Evolutionary conservation across 192 early-diverging fungal species (phyloP), one percentile per base, ranked within the genome.

Genomic region (Geosiphon pyriformis): DNA sequence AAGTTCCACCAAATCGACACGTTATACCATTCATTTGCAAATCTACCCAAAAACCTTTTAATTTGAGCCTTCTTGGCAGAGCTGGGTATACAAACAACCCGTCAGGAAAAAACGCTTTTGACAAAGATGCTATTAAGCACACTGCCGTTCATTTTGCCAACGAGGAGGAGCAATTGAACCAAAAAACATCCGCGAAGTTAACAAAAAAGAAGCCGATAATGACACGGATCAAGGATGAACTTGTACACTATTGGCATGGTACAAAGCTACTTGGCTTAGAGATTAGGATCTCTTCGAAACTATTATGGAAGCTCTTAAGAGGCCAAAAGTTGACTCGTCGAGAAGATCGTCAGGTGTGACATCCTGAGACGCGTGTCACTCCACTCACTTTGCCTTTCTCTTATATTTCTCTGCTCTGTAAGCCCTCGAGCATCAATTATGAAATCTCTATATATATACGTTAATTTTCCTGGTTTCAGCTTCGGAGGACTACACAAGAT

Each of bases 201-300:
- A 1, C 33, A 15, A 61, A 55, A 34, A 88, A 87, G 57, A 89
- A 85, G 69, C 82, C 85, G 34, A 25, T 90, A 0, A 80, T 83
- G 86, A 82, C 84, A 55, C 76, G 87, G 57, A 83, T 95, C 72
- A 95, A 96, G 78, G 85, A 90, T 25, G 95, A 98, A 77, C 78
- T 84, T 10, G 73, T 85, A 53, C 95, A 96, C 76, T 91, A 92
- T 78, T 95, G 93, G 93, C 84, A 95, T 59, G 94, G 94, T 2
- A 90, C 89, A 10, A 93, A 94, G 76, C 82, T 98, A 15, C 75
- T 98, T 51, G 91, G 90, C 1, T 81, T 91, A 32, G 95, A 98
- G 74, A 85, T 91, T 59, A 84, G 81, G 65, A 88, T 98, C 57
- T 95, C 93, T 50, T 83, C 84, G 17, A 79, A 86, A 57, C 81